Evolutionary conservation across 495 filamentous ascomycete species (phyloP).

Genomic region (Endocarpon pusillum): DNA sequence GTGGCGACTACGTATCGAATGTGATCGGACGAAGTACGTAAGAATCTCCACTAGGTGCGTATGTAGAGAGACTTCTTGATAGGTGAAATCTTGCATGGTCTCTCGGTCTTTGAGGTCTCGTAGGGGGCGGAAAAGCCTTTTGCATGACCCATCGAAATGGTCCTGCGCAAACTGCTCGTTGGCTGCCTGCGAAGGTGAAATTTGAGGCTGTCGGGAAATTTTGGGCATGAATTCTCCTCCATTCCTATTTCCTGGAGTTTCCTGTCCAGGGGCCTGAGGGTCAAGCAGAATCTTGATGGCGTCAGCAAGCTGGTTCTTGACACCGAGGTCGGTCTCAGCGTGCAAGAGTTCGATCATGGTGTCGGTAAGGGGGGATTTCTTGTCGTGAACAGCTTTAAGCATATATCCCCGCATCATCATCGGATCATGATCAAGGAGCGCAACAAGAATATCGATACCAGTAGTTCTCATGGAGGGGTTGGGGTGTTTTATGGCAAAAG

Average conservation of each 20-base stretch:
- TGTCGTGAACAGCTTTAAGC: slow-evolving; percentile 77
- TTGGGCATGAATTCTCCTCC: slow-evolving; percentile 55
- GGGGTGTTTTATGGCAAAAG: slow-evolving; percentile 69
- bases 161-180: slow-evolving; percentile 67
- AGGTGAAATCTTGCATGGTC: slow-evolving; percentile 43
- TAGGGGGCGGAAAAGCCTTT: slow-evolving; percentile 72
- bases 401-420: slow-evolving; percentile 85
- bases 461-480: slow-evolving; percentile 79
- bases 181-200: slow-evolving; percentile 44
- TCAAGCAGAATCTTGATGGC: slow-evolving; percentile 89
- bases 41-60: slow-evolving; percentile 86
- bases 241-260: slow-evolving; percentile 47
- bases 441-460: slow-evolving; percentile 83
- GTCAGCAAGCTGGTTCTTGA: slow-evolving; percentile 92
- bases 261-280: slow-evolving; percentile 45
- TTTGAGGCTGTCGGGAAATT: slow-evolving; percentile 13
- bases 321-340: slow-evolving; percentile 78
- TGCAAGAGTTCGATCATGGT: slow-evolving; percentile 86
- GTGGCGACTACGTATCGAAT: slow-evolving; percentile 69
- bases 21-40: slow-evolving; percentile 84
- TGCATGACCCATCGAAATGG: slow-evolving; percentile 83
- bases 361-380: slow-evolving; percentile 73
- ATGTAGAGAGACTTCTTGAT: slow-evolving; percentile 76
- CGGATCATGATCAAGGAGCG: slow-evolving; percentile 90
- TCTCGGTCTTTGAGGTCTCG: slow-evolving; percentile 58